A percentile compares a stretch with the other conserved stretches of the same genome.
phyloP scores from a whole-genome alignment of 179 eudicot genomes.

The Nepenthes alata region DNA sequence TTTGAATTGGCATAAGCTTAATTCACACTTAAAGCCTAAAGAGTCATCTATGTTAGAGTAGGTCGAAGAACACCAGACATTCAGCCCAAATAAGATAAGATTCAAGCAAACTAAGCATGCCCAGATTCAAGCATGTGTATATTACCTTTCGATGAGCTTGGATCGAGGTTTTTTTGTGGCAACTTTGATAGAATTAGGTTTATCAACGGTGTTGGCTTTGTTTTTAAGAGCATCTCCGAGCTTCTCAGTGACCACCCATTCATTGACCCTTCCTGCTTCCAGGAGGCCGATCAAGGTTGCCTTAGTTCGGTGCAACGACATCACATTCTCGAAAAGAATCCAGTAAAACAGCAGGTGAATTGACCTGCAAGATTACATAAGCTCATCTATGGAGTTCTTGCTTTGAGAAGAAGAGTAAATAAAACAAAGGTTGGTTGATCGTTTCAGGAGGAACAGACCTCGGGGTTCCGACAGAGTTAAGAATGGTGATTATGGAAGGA shows the following conservation, averaged over 20 bases:
- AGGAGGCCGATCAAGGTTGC: conserved; percentile 60
- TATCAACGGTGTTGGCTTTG: conserved; percentile 31
- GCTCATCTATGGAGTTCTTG: too few relatives aligned
- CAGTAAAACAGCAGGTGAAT: conserved; percentile 39
- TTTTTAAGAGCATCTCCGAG: conserved; percentile 66
- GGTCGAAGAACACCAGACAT: too few relatives aligned
- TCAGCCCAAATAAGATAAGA: too few relatives aligned
- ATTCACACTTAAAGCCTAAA: too few relatives aligned
- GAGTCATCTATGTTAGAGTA: too few relatives aligned
- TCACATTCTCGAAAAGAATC: conserved; percentile 43
- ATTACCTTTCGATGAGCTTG: conserved; percentile 59
- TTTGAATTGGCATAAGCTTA: too few relatives aligned
- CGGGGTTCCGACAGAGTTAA: conserved; percentile 56
- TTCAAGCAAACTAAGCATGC: not conserved
- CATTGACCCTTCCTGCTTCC: conserved; percentile 74
- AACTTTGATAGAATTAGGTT: conserved; percentile 18
- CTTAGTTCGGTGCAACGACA: conserved; percentile 47
- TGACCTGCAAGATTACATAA: conserved; percentile 18
- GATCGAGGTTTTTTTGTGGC: conserved; percentile 34
- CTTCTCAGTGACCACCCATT: conserved; percentile 95
- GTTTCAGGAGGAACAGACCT: conserved; percentile 16
- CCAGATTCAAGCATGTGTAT: not conserved
- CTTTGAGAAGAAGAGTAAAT: not conserved
- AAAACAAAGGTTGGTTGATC: not conserved
- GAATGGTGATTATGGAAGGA: conserved; percentile 44